Base-by-base conservation (phyloP, 2,329 filamentous ascomycete species). In the Teratosphaeria zuluensis region DNA sequence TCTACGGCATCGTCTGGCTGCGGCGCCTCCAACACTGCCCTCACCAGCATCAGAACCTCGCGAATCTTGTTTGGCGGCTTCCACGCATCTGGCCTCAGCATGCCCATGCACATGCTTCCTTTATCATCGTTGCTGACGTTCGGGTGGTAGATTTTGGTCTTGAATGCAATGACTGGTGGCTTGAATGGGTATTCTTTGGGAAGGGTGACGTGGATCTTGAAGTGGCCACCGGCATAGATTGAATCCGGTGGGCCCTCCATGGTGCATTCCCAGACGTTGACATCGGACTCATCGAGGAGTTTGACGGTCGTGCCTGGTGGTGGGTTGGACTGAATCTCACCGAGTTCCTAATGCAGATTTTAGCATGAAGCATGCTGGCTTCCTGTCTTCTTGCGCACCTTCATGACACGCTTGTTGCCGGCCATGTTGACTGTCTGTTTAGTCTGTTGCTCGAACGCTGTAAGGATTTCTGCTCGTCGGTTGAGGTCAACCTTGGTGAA, bases 91-190 rank as follows among this genome's bases (percentile, higher is more conserved):
- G 87, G 74, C 72, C 92, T 90, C 66, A 96, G 84, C 74, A 92
- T 83, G 61, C 84, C 85, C 52, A 96, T 80, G 76, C 92, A 96
- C 84, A 96, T 89, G 75, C 82, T 87, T 62, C 92, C 92, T 65
- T 85, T 83, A 70, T 83, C 82, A 74, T 95, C 91, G 80, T 95
- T 94, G 70, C 87, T 90, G 60, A 96, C 84, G 76, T 96, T 96
- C 52, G 92, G 91, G 78, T 96, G 92, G 82, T 95, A 96, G 79
- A 96, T 89, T 76, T 92, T 92, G 56, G 91, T 96, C 64, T 80
- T 77, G 81, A 96, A 95, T 70, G 81, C 84, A 66, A 95, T 81
- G 61, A 81, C 78, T 16, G 91, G 91, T 24, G 90, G 85, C 76
- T 94, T 94, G 84, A 95, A 96, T 38, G 91, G 91, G 78, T 95